These are phyloP conservation scores for Pulveroboletus sp. DNA, from an alignment of 768 basidiomycete genomes.

Conservation along the genomic window DNA sequence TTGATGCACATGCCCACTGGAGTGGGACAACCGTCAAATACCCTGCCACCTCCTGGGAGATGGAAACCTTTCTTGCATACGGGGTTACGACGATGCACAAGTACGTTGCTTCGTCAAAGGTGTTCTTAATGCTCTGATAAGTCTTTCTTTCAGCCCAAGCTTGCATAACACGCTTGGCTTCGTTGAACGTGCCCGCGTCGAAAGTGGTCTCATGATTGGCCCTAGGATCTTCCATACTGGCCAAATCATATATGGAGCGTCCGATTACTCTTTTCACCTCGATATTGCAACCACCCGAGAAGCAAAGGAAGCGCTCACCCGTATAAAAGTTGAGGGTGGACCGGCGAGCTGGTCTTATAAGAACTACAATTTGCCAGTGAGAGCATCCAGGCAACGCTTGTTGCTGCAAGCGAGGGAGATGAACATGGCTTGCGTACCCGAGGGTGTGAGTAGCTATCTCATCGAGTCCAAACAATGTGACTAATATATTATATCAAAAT, in stretches of 20 bases:
- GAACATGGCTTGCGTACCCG: constrained; percentile 68
- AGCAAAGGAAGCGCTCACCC: constrained; percentile 58
- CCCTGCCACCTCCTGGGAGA: constrained; percentile 68
- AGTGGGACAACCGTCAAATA: constrained; percentile 45
- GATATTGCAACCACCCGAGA: constrained; percentile 59
- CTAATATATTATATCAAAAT: background rate
- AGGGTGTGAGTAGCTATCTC: constrained; percentile 43
- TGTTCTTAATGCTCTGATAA: background rate
- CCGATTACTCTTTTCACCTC: constrained; percentile 55
- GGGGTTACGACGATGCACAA: constrained; percentile 76
- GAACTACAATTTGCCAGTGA: constrained; percentile 67
- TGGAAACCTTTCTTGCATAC: constrained; percentile 70
- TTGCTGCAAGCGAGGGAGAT: constrained; percentile 56
- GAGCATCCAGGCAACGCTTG: constrained; percentile 64
- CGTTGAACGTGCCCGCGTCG: constrained; percentile 61
- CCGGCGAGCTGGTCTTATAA: constrained; percentile 70
- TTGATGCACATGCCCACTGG: constrained; percentile 79
- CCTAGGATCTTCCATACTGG: constrained; percentile 73
- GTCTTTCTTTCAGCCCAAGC: constrained; percentile 47
- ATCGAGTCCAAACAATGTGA: background rate
- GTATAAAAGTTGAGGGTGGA: constrained; percentile 71
- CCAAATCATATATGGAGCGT: constrained; percentile 44
- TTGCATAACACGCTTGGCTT: constrained; percentile 57
- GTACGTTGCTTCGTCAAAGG: constrained; percentile 32
- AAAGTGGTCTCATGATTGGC: constrained; percentile 63